Evolutionary conservation across 2,329 filamentous ascomycete species (phyloP), one percentile per base, ranked within the genome.

Genomic region (Penicillium sp.): DNA sequence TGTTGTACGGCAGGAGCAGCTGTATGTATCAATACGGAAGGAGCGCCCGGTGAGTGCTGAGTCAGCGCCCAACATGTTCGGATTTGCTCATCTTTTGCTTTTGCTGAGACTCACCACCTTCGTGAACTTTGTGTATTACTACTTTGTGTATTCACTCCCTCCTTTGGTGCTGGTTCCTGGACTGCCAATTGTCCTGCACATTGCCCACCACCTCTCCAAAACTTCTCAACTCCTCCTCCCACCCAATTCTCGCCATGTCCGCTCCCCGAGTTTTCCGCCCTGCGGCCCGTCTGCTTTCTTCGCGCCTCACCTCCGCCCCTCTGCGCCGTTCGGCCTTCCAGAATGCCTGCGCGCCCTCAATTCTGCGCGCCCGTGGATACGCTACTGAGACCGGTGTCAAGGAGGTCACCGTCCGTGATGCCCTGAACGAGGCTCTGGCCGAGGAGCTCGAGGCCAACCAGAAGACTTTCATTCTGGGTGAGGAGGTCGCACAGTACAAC

Each of bases 401-500:
- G 83, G 91, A 97, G 75, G 92, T 96, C 80, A 96, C 94, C 40
- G 94, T 99, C 71, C 87, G 94, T 81, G 94, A 99, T 75, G 94
- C 94, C 56, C 83, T 99, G 72, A 99, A 99, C 77, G 93, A 99
- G 83, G 94, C 94, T 57, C 87, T 99, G 73, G 92, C 92, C 44
- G 94, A 99, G 82, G 94, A 99, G 84, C 87, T 99, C 77, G 92
- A 97, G 83, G 75, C 79, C 73, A 96, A 99, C 79, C 83, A 88
- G 62, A 97, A 97, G 83, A 92, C 97, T 68, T 99, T 97, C 77
- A 81, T 99, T 66, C 78, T 99, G 55, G 94, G 94, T 70, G 94
- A 99, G 83, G 94, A 99, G 82, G 94, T 99, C 72, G 94, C 94
- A 70, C 94, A 99, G 81, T 99, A 99, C 83, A 99, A 99, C 78